A percentile compares a stretch with the other conserved stretches of the same genome.
Conservation (phyloP, 1,139 yeast species). For the Candida buenavistaensis region DNA sequence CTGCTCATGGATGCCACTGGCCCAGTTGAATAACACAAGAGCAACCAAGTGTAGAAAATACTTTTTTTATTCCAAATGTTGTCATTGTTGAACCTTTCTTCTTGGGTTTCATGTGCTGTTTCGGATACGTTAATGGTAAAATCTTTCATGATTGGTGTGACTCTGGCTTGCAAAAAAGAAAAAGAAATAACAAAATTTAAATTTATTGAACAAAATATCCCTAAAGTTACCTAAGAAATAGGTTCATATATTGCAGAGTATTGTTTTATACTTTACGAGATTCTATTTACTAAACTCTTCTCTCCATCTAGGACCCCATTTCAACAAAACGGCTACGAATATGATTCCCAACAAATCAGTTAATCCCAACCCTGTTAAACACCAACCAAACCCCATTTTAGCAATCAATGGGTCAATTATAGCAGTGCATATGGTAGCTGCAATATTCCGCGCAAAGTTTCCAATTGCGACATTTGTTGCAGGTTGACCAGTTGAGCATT, state of each 20-base stretch:
- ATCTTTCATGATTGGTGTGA: not conserved
- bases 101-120: not conserved
- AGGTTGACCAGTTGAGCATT: slow-evolving; percentile 51
- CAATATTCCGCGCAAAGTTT: slow-evolving; percentile 53
- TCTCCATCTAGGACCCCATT: slow-evolving; percentile 32
- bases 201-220: too few relatives aligned
- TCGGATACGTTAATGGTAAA: too few relatives aligned
- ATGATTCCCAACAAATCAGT: slow-evolving; percentile 35
- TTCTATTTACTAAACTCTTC: slow-evolving; percentile 9
- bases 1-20: slow-evolving; percentile 44
- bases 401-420: slow-evolving; percentile 40
- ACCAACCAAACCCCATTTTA: slow-evolving; percentile 58
- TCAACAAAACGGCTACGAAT: slow-evolving; percentile 24
- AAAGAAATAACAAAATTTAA: not conserved
- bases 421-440: slow-evolving; percentile 57
- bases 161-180: not conserved
- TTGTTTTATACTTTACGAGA: not conserved
- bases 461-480: slow-evolving; percentile 60
- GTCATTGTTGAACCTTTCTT: slow-evolving; percentile 1
- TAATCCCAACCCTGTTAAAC: slow-evolving; percentile 55
- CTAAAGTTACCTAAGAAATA: too few relatives aligned
- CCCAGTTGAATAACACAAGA: slow-evolving; percentile 34
- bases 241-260: not conserved
- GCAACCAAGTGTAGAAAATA: slow-evolving; percentile 31
- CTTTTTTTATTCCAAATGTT: slow-evolving; percentile 19